A percentile compares a stretch with the other conserved stretches of the same genome.
Evolutionary conservation across 225 moss, liverwort and hornwort genomes (phyloP).

Genomic region (Marchantia polymorpha): DNA sequence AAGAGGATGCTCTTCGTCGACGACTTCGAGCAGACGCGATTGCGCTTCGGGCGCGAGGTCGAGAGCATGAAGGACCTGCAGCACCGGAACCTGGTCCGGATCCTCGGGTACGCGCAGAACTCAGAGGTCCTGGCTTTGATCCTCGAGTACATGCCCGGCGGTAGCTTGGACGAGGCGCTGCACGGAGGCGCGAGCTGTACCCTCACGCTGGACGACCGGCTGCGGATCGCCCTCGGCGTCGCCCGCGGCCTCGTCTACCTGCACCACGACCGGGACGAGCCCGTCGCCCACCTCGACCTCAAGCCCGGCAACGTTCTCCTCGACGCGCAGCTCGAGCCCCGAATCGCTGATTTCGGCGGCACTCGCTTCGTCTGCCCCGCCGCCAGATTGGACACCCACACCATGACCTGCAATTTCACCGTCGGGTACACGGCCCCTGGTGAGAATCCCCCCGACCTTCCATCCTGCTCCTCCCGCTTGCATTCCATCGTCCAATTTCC

Average conservation of each 20-base stretch:
- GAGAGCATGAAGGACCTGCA: slow-evolving; percentile 3
- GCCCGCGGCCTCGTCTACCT: slow-evolving; percentile 26
- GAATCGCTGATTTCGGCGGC: slow-evolving; percentile 32
- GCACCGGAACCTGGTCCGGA: slow-evolving; percentile 27
- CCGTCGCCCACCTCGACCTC: slow-evolving; percentile 24
- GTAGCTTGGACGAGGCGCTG: slow-evolving; percentile 11
- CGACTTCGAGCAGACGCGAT: not conserved
- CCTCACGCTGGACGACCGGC: slow-evolving; percentile 1
- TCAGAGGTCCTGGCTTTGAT: slow-evolving; percentile 20
- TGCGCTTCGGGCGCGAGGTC: not conserved
- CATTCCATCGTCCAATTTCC: not conserved
- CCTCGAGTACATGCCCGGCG: slow-evolving; percentile 30
- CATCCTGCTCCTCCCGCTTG: not conserved
- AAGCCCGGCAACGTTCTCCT: slow-evolving; percentile 34
- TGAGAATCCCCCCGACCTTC: not conserved
- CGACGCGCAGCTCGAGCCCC: slow-evolving; percentile 22
- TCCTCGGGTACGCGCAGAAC: slow-evolving; percentile 10
- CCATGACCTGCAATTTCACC: slow-evolving; percentile 17
- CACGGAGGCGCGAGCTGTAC: not conserved
- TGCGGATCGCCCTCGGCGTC: slow-evolving; percentile 24
- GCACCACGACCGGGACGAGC: slow-evolving; percentile 24
- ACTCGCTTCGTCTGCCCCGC: slow-evolving; percentile 5
- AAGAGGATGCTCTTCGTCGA: not conserved
- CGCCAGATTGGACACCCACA: not conserved
- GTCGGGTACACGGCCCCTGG: slow-evolving; percentile 17